Evolutionary conservation across 2,329 filamentous ascomycete genomes (phyloP).

Genomic region (Cordyceps farinosa): DNA sequence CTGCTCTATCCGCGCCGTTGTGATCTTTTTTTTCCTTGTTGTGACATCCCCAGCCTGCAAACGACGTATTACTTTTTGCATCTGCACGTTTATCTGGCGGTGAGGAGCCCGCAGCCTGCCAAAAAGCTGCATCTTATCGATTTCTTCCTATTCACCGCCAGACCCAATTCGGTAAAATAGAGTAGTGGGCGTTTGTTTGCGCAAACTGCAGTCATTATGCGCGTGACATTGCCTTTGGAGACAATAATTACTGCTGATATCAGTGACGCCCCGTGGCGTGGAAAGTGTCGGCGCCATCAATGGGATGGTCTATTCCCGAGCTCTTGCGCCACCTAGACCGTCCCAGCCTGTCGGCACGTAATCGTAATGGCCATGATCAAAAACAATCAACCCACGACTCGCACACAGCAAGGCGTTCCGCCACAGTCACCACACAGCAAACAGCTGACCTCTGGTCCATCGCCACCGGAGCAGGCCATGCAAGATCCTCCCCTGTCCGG

Average conservation of each 20-base stretch:
- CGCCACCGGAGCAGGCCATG: conserved; percentile 1
- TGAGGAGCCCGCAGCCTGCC: neutral
- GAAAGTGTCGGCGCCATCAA: neutral
- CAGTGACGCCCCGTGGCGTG: neutral
- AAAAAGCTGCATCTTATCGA: neutral
- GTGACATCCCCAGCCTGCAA: neutral
- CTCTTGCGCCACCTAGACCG: neutral
- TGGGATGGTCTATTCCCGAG: neutral
- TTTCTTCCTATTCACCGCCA: conserved; percentile 3
- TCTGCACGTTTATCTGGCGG: conserved; percentile 7
- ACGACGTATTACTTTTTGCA: neutral
- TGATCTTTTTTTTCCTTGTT: neutral
- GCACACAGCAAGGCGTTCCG: neutral
- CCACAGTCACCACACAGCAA: neutral
- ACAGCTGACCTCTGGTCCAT: conserved; percentile 7
- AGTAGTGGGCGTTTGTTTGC: neutral
- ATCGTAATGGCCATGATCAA: neutral
- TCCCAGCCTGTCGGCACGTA: neutral
- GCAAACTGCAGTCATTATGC: conserved; percentile 5
- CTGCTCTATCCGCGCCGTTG: neutral
- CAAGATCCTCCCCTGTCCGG: conserved; percentile 7
- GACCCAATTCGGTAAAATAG: neutral
- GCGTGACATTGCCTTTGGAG: conserved; percentile 5
- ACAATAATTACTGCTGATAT: neutral
- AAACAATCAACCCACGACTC: neutral